Base-by-base conservation (phyloP, 805 yeast species). In the Crinitomyces ghanaensis region DNA sequence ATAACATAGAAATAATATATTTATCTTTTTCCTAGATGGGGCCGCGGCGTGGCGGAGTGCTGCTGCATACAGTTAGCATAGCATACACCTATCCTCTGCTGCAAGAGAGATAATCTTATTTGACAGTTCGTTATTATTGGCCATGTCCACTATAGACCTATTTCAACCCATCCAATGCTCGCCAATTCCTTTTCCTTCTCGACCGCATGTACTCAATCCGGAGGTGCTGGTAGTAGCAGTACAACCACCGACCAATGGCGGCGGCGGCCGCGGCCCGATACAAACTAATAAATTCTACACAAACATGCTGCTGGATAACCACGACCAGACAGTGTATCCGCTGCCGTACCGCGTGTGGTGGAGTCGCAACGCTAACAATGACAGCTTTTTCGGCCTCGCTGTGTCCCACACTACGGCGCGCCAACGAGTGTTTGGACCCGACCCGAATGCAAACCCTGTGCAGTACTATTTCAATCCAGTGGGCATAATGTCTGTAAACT, bases 231-330 rank as follows among this genome's bases (percentile, higher is more conserved):
- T n/a, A n/a, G n/a, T n/a, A n/a, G n/a, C n/a, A n/a, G n/a, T n/a
- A n/a, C n/a, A n/a, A n/a, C n/a, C n/a, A n/a, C 19, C 38, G 34
- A 19, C 49, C 49, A 30, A 37, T 34, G 19, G 47, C 40, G 20
- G 49, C 46, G 8, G 40, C 40, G 27, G 42, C 34, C 26, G 44
- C 9, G 36, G 36, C 12, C 77, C 84, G 1, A 63, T 77, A 19
- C 76, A 76, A 39, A 81, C 93, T 5, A 82, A 82, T 53, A 80
- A 81, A 49, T 82, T 81, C 48, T 82, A 75, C 51, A 77, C 79
- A 23, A 82, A 82, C 54, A 56, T 82, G 53, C 54, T 81, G 7
- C 63, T 82, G 22, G 84, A 67, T 1, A 65, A 66, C 35, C 88
- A 78, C 49, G 69, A 72, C 2, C 62, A 70, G 36, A 82, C 88